Conservation (phyloP, 2,329 filamentous ascomycete genomes). For the Emmonsia crescens region DNA sequence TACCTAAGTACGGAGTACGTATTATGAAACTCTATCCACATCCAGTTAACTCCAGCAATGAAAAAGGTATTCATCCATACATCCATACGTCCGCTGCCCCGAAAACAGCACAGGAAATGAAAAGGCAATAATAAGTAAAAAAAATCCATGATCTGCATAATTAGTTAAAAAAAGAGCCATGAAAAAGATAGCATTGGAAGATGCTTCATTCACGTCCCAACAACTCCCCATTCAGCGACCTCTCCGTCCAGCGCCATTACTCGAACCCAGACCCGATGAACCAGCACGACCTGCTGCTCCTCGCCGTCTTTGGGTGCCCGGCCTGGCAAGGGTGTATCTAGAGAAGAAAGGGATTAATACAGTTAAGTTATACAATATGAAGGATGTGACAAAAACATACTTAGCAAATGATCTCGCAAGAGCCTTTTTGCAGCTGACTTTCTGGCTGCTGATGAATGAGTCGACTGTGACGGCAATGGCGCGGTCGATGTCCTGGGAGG, state of each 20-base stretch:
- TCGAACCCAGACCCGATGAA: not conserved
- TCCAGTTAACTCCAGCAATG: not conserved
- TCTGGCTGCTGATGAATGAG: conserved; percentile 91
- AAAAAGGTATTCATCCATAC: not conserved
- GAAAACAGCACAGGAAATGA: not conserved
- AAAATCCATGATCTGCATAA: not conserved
- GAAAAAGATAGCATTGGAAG: not conserved
- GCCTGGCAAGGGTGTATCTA: conserved; percentile 11
- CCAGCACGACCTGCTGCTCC: not conserved
- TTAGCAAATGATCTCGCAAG: conserved; percentile 91
- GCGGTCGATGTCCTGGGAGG: conserved; percentile 80
- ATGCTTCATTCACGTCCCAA: not conserved
- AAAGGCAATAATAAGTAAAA: not conserved
- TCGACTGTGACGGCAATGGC: conserved; percentile 95
- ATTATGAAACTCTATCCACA: not conserved
- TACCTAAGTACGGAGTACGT: not conserved
- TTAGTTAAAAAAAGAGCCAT: not conserved
- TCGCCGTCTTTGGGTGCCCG: conserved; percentile 1
- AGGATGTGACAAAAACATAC: conserved; percentile 50
- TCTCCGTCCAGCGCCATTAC: not conserved
- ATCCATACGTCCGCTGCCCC: not conserved
- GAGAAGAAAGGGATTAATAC: not conserved
- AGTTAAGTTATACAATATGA: not conserved
- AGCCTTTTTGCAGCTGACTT: conserved; percentile 95
- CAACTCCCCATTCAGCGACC: not conserved